Evolutionary conservation across 1,284 basidiomycete species (phyloP).

Genomic region (Rhodotorula sp.): DNA sequence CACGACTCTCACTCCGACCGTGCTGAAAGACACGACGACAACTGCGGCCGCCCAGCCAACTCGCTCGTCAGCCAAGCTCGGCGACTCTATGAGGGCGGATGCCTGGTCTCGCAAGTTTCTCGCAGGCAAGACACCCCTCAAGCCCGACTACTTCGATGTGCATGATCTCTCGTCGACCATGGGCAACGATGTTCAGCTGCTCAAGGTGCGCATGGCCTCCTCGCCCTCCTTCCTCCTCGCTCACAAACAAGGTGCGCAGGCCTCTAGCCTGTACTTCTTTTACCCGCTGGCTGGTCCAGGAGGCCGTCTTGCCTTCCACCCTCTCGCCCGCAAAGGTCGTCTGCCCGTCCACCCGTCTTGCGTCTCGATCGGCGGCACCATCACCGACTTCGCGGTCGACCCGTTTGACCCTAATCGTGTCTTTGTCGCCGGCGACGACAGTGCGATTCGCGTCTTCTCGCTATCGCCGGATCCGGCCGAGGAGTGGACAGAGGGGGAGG

Average conservation of each 20-base stretch:
- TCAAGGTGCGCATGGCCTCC: constrained; percentile 30
- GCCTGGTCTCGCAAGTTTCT: constrained; percentile 54
- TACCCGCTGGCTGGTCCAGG: constrained; percentile 54
- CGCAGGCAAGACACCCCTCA: constrained; percentile 52
- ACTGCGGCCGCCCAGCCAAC: background rate
- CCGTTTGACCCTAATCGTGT: constrained; percentile 47
- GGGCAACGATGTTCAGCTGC: constrained; percentile 50
- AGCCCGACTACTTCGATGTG: constrained; percentile 52
- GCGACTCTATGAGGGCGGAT: background rate
- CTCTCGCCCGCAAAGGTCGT: constrained; percentile 50
- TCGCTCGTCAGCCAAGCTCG: background rate
- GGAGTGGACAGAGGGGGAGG: constrained; percentile 19
- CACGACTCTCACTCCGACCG: background rate
- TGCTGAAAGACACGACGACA: background rate
- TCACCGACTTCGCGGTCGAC: constrained; percentile 52
- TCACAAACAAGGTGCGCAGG: constrained; percentile 37
- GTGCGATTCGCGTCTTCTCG: constrained; percentile 49
- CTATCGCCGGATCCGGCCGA: constrained; percentile 38
- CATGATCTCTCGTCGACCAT: constrained; percentile 49
- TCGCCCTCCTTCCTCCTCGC: background rate
- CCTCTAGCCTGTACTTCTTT: constrained; percentile 47
- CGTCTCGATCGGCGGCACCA: constrained; percentile 49
- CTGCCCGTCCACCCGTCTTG: constrained; percentile 43
- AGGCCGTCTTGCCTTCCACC: constrained; percentile 52
- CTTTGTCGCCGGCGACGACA: constrained; percentile 52